Percentiles rank a stretch among this genome's conserved stretches.
Conservation (phyloP, 495 filamentous ascomycete genomes). For the Pyrenula massariospora region DNA sequence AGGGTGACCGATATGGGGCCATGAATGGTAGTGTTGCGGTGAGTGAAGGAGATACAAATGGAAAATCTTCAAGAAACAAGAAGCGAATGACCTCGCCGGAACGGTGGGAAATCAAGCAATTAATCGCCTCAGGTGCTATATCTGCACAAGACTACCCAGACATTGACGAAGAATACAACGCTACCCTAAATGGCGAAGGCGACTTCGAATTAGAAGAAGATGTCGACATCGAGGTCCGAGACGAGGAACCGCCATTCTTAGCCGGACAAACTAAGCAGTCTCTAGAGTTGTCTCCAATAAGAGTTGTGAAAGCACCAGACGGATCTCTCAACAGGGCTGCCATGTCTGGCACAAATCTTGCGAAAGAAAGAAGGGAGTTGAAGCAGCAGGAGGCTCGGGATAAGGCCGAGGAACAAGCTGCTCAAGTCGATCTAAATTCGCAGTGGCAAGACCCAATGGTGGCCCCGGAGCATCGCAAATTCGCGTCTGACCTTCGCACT, state of each 20-base stretch:
- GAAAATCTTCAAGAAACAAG: constrained; percentile 44
- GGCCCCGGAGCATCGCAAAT: constrained; percentile 67
- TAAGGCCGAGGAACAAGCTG: constrained; percentile 64
- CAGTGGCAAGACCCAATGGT: constrained; percentile 98
- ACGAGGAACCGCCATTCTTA: constrained; percentile 94
- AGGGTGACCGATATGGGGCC: constrained; percentile 44
- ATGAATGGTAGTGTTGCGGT: constrained; percentile 48
- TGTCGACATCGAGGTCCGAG: constrained; percentile 89
- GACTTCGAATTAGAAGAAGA: constrained; percentile 94
- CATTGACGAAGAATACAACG: constrained; percentile 86
- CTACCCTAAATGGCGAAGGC: constrained; percentile 72
- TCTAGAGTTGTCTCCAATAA: constrained; percentile 84
- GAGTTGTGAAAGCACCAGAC: constrained; percentile 94
- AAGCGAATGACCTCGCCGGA: constrained; percentile 95
- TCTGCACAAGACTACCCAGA: constrained; percentile 90
- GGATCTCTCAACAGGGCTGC: constrained; percentile 91
- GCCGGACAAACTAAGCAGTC: constrained; percentile 94
- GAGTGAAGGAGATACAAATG: constrained; percentile 48
- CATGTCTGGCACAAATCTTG: constrained; percentile 81
- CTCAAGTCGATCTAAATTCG: constrained; percentile 72
- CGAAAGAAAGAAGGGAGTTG: constrained; percentile 81
- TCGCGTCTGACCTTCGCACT: constrained; percentile 70
- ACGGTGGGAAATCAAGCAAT: constrained; percentile 91
- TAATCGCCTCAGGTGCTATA: constrained; percentile 87
- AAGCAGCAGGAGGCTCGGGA: constrained; percentile 81